Base-by-base conservation (phyloP, 192 early-diverging fungal species). In the Gaertneriomyces semiglobifer region DNA sequence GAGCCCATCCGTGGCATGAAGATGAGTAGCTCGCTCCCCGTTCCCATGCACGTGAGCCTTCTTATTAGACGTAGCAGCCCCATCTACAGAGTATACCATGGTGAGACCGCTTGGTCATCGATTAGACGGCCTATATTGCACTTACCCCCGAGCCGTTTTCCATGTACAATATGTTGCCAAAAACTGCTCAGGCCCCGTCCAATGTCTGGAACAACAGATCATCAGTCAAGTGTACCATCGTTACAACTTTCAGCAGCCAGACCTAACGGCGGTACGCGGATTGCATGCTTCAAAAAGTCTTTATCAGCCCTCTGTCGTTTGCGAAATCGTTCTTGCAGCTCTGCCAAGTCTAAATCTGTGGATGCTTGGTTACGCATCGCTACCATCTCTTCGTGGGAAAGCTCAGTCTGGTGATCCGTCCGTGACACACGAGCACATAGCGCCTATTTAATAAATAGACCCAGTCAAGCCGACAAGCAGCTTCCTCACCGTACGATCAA, bases 311-410 rank as follows among this genome's bases (percentile, higher is more conserved):
- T 52, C n/a, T 18, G 5, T 6, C 50, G n/a, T 18, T n/a, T 20
- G n/a, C 20, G 50, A 52, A 5, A 20, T 6, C 50, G 3, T 20
- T 14, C 42, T 40, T 66, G 60, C 10, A 19, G 33, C 48, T 63
- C 68, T 10, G 68, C 68, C n/a, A 38, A n/a, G 25, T 43, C 20
- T 25, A 70, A 51, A 33, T 70, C 46, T 12, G 48, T 20, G 14
- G 40, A 9, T 3, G 53, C 68, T 6, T 20, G 14, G 53, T 62
- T 61, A 12, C 68, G 47, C 60, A 70, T 62, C 43, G 18, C 38
- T 25, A 41, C 33, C 48, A 70, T 39, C 38, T 70, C 68, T 11
- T 12, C 60, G 39, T 41, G 10, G n/a, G 68, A 44, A 12, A 70
- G n/a, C 51, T 70, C 60, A 10, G 53, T 70, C 68, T 70, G 10